Conservation (phyloP, 2,329 filamentous ascomycete species). For the Aspergillus fumigatiaffinis region DNA sequence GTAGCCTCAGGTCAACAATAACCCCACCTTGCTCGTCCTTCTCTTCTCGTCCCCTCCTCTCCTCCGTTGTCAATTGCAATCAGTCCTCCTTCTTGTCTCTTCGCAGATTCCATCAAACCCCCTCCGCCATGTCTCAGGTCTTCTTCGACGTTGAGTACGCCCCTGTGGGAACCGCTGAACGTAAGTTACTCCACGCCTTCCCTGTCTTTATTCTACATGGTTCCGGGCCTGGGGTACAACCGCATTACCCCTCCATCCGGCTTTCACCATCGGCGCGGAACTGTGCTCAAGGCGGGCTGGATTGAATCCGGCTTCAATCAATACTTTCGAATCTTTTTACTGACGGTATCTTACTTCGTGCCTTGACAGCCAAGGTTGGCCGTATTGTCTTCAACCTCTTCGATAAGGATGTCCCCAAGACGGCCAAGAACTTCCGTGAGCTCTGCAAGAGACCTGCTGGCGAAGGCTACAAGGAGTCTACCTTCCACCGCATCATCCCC, state of each 20-base stretch:
- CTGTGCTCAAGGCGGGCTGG: neutral
- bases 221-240: conserved; percentile 10
- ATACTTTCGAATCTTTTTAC: conserved; percentile 16
- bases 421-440: conserved; percentile 76
- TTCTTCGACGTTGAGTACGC: conserved; percentile 70
- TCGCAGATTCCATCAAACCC: conserved; percentile 59
- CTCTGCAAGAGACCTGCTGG: conserved; percentile 79
- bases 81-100: conserved; percentile 30
- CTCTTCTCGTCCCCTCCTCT: conserved; percentile 33
- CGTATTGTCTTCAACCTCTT: conserved; percentile 88
- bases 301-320: neutral
- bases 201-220: conserved; percentile 11
- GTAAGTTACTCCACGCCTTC: conserved; percentile 22
- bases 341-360: conserved; percentile 17
- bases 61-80: conserved; percentile 30
- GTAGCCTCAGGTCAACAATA: conserved; percentile 35
- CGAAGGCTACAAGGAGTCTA: conserved; percentile 76
- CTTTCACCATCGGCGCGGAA: neutral
- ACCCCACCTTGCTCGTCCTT: conserved; percentile 44
- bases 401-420: conserved; percentile 83
- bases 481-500: conserved; percentile 90
- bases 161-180: conserved; percentile 29
- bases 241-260: conserved; percentile 7
- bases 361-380: conserved; percentile 61
- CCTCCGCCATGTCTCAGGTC: conserved; percentile 70